Evolutionary conservation across 2,329 filamentous ascomycete genomes (phyloP), one percentile per base, ranked within the genome.

Genomic region (Pseudocercospora vitis): DNA sequence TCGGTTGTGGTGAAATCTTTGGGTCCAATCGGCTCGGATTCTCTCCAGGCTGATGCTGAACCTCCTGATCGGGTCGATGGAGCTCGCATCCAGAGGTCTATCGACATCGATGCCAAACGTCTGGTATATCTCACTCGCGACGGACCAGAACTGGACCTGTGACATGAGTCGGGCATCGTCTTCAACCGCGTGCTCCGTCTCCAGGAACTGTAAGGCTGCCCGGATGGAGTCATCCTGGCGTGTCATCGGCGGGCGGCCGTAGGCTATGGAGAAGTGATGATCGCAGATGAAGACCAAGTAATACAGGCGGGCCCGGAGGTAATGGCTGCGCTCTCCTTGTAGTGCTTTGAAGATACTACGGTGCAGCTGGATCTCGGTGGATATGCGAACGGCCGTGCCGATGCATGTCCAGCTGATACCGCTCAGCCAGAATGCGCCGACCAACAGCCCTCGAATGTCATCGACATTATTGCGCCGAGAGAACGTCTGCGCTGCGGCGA

Each of bases 271-370:
- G 57, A 67, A 72, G 39, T 74, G 71, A 53, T 73, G 72, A 53
- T 74, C 71, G 52, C 70, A 73, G 3, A 73, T 57, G 48, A 69
- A 73, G 6, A 74, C 68, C n/a, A 73, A 63, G 48, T 68, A 72
- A 59, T 71, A 73, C 16, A 74, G 58, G n/a, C 71, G 58, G 2
- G 70, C 69, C 6, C 70, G 67, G 33, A 70, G 55, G 50, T 72
- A 70, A 26, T 66, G 65, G 28, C 46, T 62, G 12, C 58, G 52
- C 40, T 73, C 66, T 12, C 63, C 67, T 21, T 65, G 56, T 8
- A 71, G 60, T 23, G 67, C 69, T 50, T 70, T 70, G 37, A 62
- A 64, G 23, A 73, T 68, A 53, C 71, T 70, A 31, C 67, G 60
- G 48, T 74, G 71, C 5, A 74, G 63, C 45, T 71, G 62, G n/a